A percentile compares a stretch with the other conserved stretches of the same genome.
Conservation (phyloP, 202 grass and related monocot genomes). For the Cymbopogon flexuosus region DNA sequence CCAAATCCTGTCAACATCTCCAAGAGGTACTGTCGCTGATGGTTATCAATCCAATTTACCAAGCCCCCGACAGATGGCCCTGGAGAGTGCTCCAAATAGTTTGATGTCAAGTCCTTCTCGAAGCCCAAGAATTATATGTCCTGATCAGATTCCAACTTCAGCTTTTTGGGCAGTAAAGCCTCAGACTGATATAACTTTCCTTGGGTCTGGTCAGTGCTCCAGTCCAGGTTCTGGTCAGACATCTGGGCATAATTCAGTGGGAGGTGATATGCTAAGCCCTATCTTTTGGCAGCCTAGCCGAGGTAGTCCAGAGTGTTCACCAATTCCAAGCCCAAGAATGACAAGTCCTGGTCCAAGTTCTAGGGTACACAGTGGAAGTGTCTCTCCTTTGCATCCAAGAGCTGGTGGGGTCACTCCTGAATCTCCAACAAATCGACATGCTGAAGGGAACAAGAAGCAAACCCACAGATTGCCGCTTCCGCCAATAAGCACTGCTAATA, state of each 20-base stretch:
- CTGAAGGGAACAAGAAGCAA: slow-evolving; percentile 86
- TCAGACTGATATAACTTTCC: slow-evolving; percentile 67
- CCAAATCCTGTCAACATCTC: slow-evolving; percentile 60
- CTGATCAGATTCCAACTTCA: slow-evolving; percentile 83
- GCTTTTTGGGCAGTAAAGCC: slow-evolving; percentile 78
- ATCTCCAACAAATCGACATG: slow-evolving; percentile 68
- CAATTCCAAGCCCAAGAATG: slow-evolving; percentile 93
- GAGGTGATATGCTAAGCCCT: slow-evolving; percentile 87
- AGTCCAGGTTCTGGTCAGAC: slow-evolving; percentile 97
- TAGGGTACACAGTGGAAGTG: slow-evolving; percentile 91
- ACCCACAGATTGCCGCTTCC: slow-evolving; percentile 86
- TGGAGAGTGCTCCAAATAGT: slow-evolving; percentile 86
- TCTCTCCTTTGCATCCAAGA: slow-evolving; percentile 86
- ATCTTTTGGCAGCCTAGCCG: slow-evolving; percentile 90
- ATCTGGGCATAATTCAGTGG: slow-evolving; percentile 97
- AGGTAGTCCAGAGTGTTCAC: slow-evolving; percentile 86
- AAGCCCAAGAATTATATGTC: slow-evolving; percentile 79
- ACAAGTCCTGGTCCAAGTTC: slow-evolving; percentile 89
- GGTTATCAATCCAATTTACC: slow-evolving; percentile 57
- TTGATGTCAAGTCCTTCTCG: slow-evolving; percentile 88
- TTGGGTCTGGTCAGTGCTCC: slow-evolving; percentile 94
- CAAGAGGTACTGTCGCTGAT: slow-evolving; percentile 41
- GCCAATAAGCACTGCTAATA: slow-evolving; percentile 61
- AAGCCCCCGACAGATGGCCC: slow-evolving; percentile 45
- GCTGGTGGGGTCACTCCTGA: slow-evolving; percentile 71